A percentile compares a stretch with the other conserved stretches of the same genome.
Evolutionary conservation across 2,329 filamentous ascomycete species (phyloP).

Genomic region (Colletotrichum sp.): DNA sequence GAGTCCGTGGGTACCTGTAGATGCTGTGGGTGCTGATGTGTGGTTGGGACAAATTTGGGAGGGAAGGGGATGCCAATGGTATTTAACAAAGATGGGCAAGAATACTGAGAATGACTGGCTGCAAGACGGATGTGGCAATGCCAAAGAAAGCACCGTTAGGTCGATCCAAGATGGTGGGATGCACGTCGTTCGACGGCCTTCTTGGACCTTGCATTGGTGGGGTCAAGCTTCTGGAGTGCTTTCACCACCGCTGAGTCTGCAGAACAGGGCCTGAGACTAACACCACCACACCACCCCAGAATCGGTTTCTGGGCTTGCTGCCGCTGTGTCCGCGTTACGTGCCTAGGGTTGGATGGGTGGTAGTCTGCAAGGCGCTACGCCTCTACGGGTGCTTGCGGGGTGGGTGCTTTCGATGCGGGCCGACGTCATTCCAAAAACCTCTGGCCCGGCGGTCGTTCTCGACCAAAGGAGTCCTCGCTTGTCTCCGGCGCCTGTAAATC

Average conservation of each 20-base stretch:
- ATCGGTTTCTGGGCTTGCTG: background rate
- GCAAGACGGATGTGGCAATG: constrained; percentile 3
- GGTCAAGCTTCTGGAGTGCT: background rate
- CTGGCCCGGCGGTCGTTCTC: background rate
- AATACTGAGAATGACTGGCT: background rate
- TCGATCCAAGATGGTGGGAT: constrained; percentile 1
- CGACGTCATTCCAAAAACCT: constrained; percentile 8
- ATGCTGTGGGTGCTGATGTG: background rate
- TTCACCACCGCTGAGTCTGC: background rate
- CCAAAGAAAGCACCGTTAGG: constrained; percentile 14
- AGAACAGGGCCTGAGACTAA: background rate
- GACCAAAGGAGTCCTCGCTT: background rate
- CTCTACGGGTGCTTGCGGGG: background rate
- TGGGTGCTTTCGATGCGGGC: background rate
- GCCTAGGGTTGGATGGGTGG: background rate
- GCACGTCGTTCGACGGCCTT: background rate
- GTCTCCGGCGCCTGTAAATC: background rate
- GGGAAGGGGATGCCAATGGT: background rate
- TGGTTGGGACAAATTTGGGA: background rate
- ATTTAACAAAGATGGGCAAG: background rate
- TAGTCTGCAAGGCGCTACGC: background rate
- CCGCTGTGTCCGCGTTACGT: background rate
- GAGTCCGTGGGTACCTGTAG: background rate
- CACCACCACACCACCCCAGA: background rate
- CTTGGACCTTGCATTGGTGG: background rate